A percentile compares a stretch with the other conserved stretches of the same genome.
These are phyloP conservation scores for Dysphania ambrosioides DNA, from an alignment of 148 eudicot genomes.

Conservation along the genomic window DNA sequence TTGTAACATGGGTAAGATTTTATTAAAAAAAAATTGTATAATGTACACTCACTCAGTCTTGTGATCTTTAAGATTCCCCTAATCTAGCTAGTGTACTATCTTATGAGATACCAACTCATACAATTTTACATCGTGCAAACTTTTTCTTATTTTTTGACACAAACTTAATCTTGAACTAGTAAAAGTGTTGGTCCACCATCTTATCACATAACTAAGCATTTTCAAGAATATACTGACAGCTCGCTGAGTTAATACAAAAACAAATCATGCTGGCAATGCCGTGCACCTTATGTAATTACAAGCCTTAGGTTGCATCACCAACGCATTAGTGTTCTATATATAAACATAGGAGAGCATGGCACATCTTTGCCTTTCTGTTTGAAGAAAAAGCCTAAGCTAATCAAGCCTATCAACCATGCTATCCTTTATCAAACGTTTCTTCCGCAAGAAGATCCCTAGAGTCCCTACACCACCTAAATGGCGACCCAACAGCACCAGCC, in stretches of 20 bases:
- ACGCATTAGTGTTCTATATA: background rate
- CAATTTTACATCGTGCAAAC: no score
- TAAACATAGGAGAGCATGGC: background rate
- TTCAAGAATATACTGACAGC: background rate
- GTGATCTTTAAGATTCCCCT: no score
- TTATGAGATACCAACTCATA: background rate
- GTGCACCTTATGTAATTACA: background rate
- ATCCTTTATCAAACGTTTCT: background rate
- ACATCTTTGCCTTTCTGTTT: background rate
- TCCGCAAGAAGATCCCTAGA: constrained; percentile 8
- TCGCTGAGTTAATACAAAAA: background rate
- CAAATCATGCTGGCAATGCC: background rate
- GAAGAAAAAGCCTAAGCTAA: background rate
- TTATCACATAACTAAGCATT: background rate
- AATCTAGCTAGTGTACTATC: background rate
- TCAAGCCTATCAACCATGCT: constrained; percentile 6
- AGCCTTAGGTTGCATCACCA: background rate
- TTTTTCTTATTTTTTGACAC: background rate
- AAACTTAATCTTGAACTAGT: background rate
- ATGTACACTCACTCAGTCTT: no score
- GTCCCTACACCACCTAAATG: constrained; percentile 19
- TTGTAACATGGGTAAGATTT: no score
- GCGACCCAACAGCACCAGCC: background rate
- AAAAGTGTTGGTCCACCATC: background rate
- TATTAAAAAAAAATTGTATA: no score